phyloP scores from a whole-genome alignment of 495 filamentous ascomycete species.

The Xylaria cubensis region DNA sequence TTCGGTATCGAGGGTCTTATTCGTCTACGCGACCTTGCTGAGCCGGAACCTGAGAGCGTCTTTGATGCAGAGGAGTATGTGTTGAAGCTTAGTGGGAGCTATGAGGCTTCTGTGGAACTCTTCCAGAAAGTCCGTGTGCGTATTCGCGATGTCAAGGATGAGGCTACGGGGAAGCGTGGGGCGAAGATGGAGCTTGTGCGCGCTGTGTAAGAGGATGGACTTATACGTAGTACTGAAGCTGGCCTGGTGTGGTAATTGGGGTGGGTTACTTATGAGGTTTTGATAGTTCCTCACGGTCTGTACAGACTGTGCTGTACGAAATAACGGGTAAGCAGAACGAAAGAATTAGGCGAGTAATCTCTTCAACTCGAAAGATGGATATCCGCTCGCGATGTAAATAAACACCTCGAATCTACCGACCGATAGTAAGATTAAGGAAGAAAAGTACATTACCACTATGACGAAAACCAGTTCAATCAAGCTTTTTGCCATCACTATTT shows the following conservation, averaged over 20 bases:
- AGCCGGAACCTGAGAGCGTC: slow-evolving; percentile 73
- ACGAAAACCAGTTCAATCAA: neutral
- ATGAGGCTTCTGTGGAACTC: slow-evolving; percentile 70
- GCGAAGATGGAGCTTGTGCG: slow-evolving; percentile 72
- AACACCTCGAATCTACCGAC: neutral
- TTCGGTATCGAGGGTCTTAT: slow-evolving; percentile 96
- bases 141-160: slow-evolving; percentile 91
- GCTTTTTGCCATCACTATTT: neutral
- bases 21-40: slow-evolving; percentile 79
- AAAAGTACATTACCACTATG: neutral
- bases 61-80: slow-evolving; percentile 87
- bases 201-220: neutral
- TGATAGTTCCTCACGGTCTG: neutral
- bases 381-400: neutral
- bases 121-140: slow-evolving; percentile 89
- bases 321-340: neutral
- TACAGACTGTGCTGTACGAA: neutral
- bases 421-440: neutral
- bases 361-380: neutral
- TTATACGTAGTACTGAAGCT: neutral
- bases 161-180: slow-evolving; percentile 90
- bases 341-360: neutral
- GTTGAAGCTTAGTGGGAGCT: slow-evolving; percentile 63
- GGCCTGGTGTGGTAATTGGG: neutral
- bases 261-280: neutral